Evolutionary conservation across 768 basidiomycete species (phyloP), one percentile per base, ranked within the genome.

Genomic region (Phaffia tasmanica): DNA sequence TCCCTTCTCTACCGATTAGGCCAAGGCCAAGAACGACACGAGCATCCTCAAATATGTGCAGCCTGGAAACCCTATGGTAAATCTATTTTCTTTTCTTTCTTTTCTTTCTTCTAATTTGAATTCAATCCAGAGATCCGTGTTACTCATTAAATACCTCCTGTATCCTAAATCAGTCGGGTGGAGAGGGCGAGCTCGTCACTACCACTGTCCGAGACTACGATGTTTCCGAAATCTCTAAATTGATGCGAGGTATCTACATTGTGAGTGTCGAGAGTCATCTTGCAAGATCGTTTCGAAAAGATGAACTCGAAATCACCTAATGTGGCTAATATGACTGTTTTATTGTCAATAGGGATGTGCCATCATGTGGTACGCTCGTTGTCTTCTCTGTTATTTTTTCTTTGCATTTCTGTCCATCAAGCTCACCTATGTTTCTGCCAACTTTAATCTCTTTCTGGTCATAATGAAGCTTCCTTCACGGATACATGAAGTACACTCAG

Each of bases 141-240:
- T 42, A 42, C 35, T 42, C 35, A 42, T 42, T 42, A 42, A 42
- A 11, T 42, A 30, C 30, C 21, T 2, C 5, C 6, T 57, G 56
- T 27, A 32, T 30, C 56, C 29, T 8, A 50, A 2, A 60, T 1
- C 46, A 67, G 65, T 35, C 50, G n/a, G 55, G 50, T 30, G 84
- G 85, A 70, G 81, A 84, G 30, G 85, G 85, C 63, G 79, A 75
- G 60, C 82, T 92, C 19, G 82, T 91, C 32, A 89, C 87, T n/a
- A 95, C 90, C 8, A 99, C 94, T 5, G 83, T 89, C 55, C 82
- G 84, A 57, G 94, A 99, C 74, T 99, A 99, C 70, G 94, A 99
- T 78, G 84, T 97, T 27, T 78, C 81, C 0, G 89, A 99, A 77
- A 84, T 83, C 0, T 87, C 87, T 51, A 92, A 94, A 72, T 75